Evolutionary conservation across 2,329 filamentous ascomycete genomes (phyloP), one percentile per base, ranked within the genome.

Genomic region (Anisogramma anomala): DNA sequence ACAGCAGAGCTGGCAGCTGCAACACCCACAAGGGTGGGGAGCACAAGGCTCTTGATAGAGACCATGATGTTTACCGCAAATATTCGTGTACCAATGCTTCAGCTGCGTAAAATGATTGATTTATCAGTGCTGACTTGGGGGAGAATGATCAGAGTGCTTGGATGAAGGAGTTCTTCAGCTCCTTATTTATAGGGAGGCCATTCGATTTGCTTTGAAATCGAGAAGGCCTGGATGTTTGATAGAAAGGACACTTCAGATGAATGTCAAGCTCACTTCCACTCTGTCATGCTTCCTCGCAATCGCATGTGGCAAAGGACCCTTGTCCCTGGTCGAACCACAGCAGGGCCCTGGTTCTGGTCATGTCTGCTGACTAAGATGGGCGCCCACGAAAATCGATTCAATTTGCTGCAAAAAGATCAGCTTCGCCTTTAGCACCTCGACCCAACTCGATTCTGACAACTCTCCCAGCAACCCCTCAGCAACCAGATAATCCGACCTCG

Each of bases 1-100:
- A 98, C 91, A 42, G 84, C 82, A 42, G 86, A 91, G 54, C 79
- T 78, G 55, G 84, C 80, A 46, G 76, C 68, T 43, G 71, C 76
- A 22, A 64, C 66, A 49, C 68, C 64, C 39, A 71, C 65, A 33
- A 79, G 61, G 48, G 69, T 68, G 50, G 68, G 64, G 60, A 78
- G 61, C 61, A 76, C 59, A 54, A 79, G 65, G 65, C 69, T 72
- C 68, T 75, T 77, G 51, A 79, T 51, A 42, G 73, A 62, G 54
- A 76, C 71, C 71, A 76, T 74, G 30, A 18, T 18, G 30, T 9
- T 52, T 48, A 58, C 53, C 41, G 41, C 45, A 51, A 41, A 39
- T 48, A 33, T 26, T 39, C 46, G 35, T 33, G 5, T 13, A 14
- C 11, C 10, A 3, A 28, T 6, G 27, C 13, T 30, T 13, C 11